Conservation (phyloP, 495 filamentous ascomycete species). For the Pyrenopolyporus hunteri region DNA sequence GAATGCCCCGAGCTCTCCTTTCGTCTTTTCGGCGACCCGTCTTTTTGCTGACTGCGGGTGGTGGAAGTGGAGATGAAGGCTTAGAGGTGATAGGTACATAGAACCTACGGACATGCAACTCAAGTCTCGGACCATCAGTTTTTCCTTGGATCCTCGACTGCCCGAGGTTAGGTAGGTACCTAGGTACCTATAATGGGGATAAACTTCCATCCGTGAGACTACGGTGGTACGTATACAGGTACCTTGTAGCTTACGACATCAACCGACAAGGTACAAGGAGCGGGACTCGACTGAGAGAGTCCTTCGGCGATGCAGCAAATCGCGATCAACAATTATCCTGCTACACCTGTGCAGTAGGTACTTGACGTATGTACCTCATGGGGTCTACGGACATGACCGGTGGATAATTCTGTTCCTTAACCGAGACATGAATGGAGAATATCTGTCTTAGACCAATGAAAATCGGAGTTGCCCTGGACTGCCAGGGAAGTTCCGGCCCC, state of each 20-base stretch:
- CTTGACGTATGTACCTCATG: neutral
- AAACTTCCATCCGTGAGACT: no score
- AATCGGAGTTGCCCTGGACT: slow-evolving; percentile 17
- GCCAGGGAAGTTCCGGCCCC: slow-evolving; percentile 28
- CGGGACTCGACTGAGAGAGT: no score
- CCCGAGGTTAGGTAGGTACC: no score
- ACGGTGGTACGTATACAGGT: no score
- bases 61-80: no score
- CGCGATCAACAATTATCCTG: slow-evolving; percentile 22
- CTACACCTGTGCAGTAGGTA: neutral
- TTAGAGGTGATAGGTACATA: no score
- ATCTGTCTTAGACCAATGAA: slow-evolving; percentile 18
- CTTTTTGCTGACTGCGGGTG: neutral
- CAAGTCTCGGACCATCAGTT: slow-evolving; percentile 18
- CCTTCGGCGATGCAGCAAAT: slow-evolving; percentile 29
- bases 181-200: no score
- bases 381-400: slow-evolving; percentile 26
- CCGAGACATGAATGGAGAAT: slow-evolving; percentile 11
- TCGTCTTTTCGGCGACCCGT: neutral
- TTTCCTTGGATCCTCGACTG: slow-evolving; percentile 11
- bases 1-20: slow-evolving; percentile 6
- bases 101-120: no score
- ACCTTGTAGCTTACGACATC: neutral
- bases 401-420: slow-evolving; percentile 26
- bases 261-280: no score